Conservation (phyloP, 2,329 filamentous ascomycete genomes). For the Mariannaea sp. region DNA sequence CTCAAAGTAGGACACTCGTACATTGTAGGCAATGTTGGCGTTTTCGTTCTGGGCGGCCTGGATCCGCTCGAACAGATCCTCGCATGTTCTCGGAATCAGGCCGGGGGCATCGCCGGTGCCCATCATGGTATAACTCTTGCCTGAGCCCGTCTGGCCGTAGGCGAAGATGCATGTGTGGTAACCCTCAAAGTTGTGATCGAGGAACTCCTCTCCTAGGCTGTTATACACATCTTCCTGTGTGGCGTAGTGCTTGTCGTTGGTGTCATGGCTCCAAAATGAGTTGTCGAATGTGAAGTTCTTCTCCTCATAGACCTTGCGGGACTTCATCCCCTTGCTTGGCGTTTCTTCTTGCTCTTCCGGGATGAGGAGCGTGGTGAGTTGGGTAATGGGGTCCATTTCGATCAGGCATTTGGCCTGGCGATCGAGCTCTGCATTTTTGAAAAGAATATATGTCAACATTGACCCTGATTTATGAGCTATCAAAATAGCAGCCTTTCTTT, state of each 20-base stretch:
- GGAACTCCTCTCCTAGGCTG: slow-evolving; percentile 90
- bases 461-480: too few species aligned
- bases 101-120: slow-evolving; percentile 83
- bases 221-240: slow-evolving; percentile 94
- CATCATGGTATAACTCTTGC: slow-evolving; percentile 99
- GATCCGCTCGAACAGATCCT: slow-evolving; percentile 94
- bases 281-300: slow-evolving; percentile 96
- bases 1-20: slow-evolving; percentile 97
- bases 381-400: slow-evolving; percentile 85
- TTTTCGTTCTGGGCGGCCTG: slow-evolving; percentile 76
- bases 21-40: slow-evolving; percentile 93
- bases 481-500: too few species aligned
- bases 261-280: slow-evolving; percentile 95
- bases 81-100: slow-evolving; percentile 91
- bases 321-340: slow-evolving; percentile 61
- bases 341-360: slow-evolving; percentile 62
- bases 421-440: slow-evolving; percentile 73
- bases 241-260: slow-evolving; percentile 81
- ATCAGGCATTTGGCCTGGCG: slow-evolving; percentile 84
- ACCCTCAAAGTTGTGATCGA: slow-evolving; percentile 98
- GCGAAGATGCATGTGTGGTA: slow-evolving; percentile 99
- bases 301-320: slow-evolving; percentile 79
- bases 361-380: slow-evolving; percentile 79
- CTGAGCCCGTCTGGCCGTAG: slow-evolving; percentile 95
- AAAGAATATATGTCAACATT: background rate